Evolutionary conservation across 208 protist species (phyloP), one percentile per base, ranked within the genome.

Genomic region (Leishmania braziliensis): DNA sequence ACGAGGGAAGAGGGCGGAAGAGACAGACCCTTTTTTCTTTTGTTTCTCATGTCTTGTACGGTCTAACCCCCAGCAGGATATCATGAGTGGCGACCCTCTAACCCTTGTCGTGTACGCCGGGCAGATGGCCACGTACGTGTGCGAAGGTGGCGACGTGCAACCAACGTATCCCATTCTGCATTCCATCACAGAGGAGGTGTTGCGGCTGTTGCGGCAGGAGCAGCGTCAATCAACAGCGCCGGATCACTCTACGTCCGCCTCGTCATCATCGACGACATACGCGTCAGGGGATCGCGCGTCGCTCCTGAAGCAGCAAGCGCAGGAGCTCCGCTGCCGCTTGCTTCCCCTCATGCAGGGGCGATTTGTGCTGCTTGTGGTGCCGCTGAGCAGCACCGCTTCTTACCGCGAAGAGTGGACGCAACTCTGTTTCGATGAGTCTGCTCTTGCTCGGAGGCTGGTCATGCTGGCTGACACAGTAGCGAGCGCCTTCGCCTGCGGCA

Each of bases 381-480:
- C 92, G 5, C 39, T 91, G 1, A 63, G 75, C 66, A 68, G 76
- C 53, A 75, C 76, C 10, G 39, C 76, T 4, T 79, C 87, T 9
- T 93, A 87, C 73, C 77, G 70, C 18, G 84, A 90, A 63, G 75
- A 77, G n/a, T 76, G 90, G 77, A 48, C 85, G 18, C 50, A 75
- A 29, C 81, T 91, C 53, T 79, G 90, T 18, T 88, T 91, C 65
- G 36, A 60, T 29, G 39, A 46, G 20, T 68, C 54, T 23, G 79
- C 92, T 3, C 66, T 63, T 16, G 83, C 86, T 20, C 69, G 83
- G 5, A 83, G 80, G 23, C 71, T 93, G 53, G 77, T 91, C 54
- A 82, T 91, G 43, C n/a, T 96, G 9, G 91, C 91, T 0, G 93
- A 96, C 75, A 77, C 90, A 2, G 88, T 94, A 36, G 91, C 93